Evolutionary conservation across 2,329 filamentous ascomycete genomes (phyloP), one percentile per base, ranked within the genome.

Genomic region (Sclerotinia trifoliorum): DNA sequence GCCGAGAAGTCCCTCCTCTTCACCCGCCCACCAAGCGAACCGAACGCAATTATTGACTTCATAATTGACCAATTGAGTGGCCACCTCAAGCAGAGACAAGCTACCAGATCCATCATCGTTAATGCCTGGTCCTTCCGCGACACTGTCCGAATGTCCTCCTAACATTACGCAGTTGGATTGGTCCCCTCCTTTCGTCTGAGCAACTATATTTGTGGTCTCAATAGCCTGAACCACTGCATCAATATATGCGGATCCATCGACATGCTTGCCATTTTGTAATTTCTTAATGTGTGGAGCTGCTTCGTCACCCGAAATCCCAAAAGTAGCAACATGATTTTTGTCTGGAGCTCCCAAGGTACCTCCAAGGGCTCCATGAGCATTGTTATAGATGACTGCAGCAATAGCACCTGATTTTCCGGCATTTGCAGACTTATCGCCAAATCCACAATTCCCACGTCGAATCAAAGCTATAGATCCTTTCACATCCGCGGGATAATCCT

Each of bases 391-490:
- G 19, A 95, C 80, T 0, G 88, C 90, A 1, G 88, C 91, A 4
- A 86, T 78, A 6, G 92, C 92, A 26, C 91, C 90, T 1, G 90
- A 90, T 61, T 81, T 83, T 54, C 88, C 89, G 7, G 92, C 91
- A 19, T 85, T 80, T 65, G 83, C 83, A 1, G 89, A 89, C 80
- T 95, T 95, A 69, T 83, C 79, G 15, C 88, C 90, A 73, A 94
- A 95, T 10, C 86, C 73, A 76, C 92, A 95, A 1, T 79, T 82
- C 65, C 92, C 92, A 67, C 92, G 88, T 42, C 83, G 81, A 71
- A 95, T 84, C 49, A 95, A 82, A 13, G 89, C 91, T 69, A 95
- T 88, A 68, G 86, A 86, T 62, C 87, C 89, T 13, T 80, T 77
- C 5, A 89, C 80, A 1, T 80, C 78, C 1, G 81, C 75, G 1